Evolutionary conservation across 1,139 yeast genomes (phyloP).

Genomic region (Lodderomyces oxycetoniae): DNA sequence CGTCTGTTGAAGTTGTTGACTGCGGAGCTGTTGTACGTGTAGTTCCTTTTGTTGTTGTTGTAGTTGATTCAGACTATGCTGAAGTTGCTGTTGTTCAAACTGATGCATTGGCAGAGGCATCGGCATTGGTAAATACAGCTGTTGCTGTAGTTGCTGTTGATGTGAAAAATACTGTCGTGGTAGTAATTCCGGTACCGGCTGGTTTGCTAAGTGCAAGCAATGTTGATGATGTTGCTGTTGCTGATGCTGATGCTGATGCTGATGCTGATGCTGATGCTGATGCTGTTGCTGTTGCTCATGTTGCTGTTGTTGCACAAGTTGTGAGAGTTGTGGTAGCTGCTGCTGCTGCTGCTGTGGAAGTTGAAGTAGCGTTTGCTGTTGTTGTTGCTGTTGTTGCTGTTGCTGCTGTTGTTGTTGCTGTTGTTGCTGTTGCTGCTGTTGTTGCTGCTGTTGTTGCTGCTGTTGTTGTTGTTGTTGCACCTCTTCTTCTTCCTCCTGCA

Average conservation of each 20-base stretch:
- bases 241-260: constrained; percentile 1
- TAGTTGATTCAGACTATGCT: not conserved
- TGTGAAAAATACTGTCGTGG: too few species aligned
- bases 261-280: not conserved
- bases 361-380: constrained; percentile 6
- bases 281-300: constrained; percentile 3
- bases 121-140: too few species aligned
- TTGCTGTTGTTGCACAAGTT: constrained; percentile 1
- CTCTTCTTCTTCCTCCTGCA: too few species aligned
- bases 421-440: not conserved
- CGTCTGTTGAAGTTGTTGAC: constrained; percentile 3
- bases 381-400: constrained; percentile 3
- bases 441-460: not conserved
- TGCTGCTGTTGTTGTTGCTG: not conserved
- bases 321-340: constrained; percentile 1
- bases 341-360: not conserved
- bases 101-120: too few species aligned
- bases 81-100: constrained; percentile 2
- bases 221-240: constrained; percentile 3
- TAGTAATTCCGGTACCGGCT: too few species aligned
- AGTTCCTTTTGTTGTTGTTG: constrained; percentile 3
- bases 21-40: constrained; percentile 2
- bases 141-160: too few species aligned
- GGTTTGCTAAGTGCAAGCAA: too few species aligned
- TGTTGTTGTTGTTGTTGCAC: not conserved